Conservation (phyloP, 2,329 filamentous ascomycete species). For the Penicillium sp. region DNA sequence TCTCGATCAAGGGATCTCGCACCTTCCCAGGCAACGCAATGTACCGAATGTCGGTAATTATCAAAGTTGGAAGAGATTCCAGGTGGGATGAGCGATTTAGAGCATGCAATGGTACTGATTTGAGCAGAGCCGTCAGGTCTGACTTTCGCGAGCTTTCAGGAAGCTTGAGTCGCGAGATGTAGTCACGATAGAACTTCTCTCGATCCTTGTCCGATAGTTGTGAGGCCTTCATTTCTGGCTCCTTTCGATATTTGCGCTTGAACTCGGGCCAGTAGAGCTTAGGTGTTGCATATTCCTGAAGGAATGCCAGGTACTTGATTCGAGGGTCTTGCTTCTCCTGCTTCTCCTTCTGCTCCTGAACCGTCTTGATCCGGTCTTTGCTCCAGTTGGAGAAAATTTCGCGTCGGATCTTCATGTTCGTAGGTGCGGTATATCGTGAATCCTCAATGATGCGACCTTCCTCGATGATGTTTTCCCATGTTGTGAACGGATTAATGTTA, state of each 20-base stretch:
- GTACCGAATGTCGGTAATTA: conserved; percentile 47
- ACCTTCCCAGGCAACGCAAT: conserved; percentile 41
- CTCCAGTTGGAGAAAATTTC: conserved; percentile 85
- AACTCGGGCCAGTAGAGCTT: conserved; percentile 99
- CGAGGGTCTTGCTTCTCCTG: conserved; percentile 79
- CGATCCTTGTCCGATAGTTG: conserved; percentile 48
- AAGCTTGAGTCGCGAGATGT: conserved; percentile 47
- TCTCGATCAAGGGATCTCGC: conserved; percentile 42
- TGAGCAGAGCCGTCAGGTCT: conserved; percentile 46
- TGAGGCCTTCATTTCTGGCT: conserved; percentile 63
- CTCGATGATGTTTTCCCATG: conserved; percentile 87
- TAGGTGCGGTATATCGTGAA: conserved; percentile 76
- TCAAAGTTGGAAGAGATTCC: conserved; percentile 39
- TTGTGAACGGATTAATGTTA: conserved; percentile 77
- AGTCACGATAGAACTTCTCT: conserved; percentile 50
- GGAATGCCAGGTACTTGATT: conserved; percentile 76
- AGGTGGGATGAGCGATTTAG: conserved; percentile 42
- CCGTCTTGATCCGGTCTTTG: conserved; percentile 67
- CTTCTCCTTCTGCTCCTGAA: conserved; percentile 69
- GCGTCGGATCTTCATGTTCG: conserved; percentile 75
- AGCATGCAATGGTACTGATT: conserved; percentile 40
- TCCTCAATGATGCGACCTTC: conserved; percentile 81
- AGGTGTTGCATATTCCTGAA: conserved; percentile 76
- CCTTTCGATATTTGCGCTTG: conserved; percentile 82
- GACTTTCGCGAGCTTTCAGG: conserved; percentile 47